Percentiles rank a stretch among this genome's conserved stretches.
These are phyloP conservation scores for Gloeopeniophorella convolvens DNA, from an alignment of 768 basidiomycete genomes.

Conservation along the genomic window DNA sequence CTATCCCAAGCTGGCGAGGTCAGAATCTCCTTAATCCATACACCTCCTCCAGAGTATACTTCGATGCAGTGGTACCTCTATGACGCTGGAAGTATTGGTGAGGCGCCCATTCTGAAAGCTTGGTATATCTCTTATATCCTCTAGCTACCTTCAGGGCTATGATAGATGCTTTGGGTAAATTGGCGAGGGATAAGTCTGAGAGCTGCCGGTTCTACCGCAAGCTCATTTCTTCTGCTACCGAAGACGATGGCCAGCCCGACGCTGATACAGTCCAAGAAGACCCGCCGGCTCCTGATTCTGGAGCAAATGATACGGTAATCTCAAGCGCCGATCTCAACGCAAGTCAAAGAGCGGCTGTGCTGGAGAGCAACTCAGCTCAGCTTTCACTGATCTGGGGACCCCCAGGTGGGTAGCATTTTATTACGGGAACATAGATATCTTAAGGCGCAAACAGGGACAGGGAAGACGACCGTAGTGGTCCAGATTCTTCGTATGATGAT, in stretches of 20 bases:
- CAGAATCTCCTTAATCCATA: conserved; percentile 46
- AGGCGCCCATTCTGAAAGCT: conserved; percentile 15
- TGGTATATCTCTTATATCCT: neutral
- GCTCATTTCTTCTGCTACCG: conserved; percentile 30
- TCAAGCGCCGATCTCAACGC: conserved; percentile 37
- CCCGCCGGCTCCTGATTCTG: no score
- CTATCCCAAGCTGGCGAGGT: conserved; percentile 48
- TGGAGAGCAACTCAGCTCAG: conserved; percentile 33
- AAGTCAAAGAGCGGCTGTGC: conserved; percentile 49
- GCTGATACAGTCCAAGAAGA: conserved; percentile 14
- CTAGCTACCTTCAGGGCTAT: conserved; percentile 57
- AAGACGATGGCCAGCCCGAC: conserved; percentile 15
- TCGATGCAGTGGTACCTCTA: conserved; percentile 61
- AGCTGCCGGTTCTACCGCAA: conserved; percentile 46
- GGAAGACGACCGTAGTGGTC: conserved; percentile 66
- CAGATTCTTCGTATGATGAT: conserved; percentile 46
- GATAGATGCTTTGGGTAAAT: conserved; percentile 51
- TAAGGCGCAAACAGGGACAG: conserved; percentile 41
- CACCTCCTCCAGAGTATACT: conserved; percentile 53
- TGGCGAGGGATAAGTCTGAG: conserved; percentile 37
- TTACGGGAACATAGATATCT: neutral
- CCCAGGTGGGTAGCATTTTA: conserved; percentile 40
- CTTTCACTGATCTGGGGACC: conserved; percentile 65
- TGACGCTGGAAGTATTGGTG: conserved; percentile 53
- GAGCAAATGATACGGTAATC: no score